A percentile compares a stretch with the other conserved stretches of the same genome.
Conservation (phyloP, 441 rosid genomes). For the Brassica hybrid region DNA sequence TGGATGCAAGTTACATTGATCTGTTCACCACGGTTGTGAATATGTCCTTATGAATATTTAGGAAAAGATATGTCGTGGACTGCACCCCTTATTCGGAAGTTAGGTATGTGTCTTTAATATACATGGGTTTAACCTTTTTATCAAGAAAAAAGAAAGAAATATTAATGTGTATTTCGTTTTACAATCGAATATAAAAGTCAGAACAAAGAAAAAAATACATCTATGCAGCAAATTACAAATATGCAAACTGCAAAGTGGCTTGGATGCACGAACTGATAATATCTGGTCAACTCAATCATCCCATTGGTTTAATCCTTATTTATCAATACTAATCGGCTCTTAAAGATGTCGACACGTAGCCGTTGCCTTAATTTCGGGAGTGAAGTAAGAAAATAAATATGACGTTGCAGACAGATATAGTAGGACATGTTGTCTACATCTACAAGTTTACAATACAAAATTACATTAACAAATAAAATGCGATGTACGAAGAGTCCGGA, state of each 20-base stretch:
- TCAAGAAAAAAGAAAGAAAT: too few relatives aligned
- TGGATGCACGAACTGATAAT: too few relatives aligned
- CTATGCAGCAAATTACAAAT: background rate
- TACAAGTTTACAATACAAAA: background rate
- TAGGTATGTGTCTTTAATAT: too few relatives aligned
- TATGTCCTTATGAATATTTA: too few relatives aligned
- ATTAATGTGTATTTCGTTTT: background rate
- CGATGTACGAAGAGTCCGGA: conserved; percentile 21
- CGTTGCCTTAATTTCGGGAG: background rate
- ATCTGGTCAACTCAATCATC: conserved; percentile 15
- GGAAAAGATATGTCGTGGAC: too few relatives aligned
- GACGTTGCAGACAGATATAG: background rate
- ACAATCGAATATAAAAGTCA: background rate
- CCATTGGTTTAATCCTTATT: conserved; percentile 4
- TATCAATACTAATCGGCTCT: background rate
- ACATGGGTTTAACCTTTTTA: too few relatives aligned
- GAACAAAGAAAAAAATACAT: background rate
- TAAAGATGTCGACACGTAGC: background rate
- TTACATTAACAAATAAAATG: conserved; percentile 10
- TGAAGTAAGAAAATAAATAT: too few relatives aligned
- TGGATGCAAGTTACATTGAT: too few relatives aligned
- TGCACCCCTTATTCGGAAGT: too few relatives aligned
- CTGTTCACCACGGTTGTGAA: too few relatives aligned
- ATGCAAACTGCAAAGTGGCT: background rate
- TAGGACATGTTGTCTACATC: background rate